phyloP scores from a whole-genome alignment of 1,284 basidiomycete genomes.

The Pseudomicrostroma phylloplanum region DNA sequence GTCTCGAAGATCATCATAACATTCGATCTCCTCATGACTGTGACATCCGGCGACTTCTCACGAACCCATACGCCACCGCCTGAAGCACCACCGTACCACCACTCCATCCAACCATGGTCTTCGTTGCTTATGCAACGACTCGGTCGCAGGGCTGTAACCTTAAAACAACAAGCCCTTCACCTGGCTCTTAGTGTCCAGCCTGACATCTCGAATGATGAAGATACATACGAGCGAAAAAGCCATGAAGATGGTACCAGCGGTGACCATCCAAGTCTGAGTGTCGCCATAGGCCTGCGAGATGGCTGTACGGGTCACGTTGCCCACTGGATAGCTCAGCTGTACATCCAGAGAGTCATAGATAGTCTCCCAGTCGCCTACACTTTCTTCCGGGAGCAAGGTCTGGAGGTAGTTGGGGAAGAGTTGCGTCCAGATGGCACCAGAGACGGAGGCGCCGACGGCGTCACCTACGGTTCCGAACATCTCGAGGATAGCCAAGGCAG shows the following conservation, averaged over 20 bases:
- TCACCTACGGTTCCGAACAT: background rate
- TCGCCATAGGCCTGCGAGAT: conserved; percentile 42
- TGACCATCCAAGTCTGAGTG: conserved; percentile 46
- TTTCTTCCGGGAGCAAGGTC: conserved; percentile 5
- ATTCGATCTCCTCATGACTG: too few species aligned
- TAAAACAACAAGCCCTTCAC: conserved; percentile 48
- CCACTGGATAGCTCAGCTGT: conserved; percentile 40
- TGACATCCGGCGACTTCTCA: too few species aligned
- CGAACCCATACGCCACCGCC: too few species aligned
- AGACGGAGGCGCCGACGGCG: background rate
- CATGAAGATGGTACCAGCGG: conserved; percentile 44
- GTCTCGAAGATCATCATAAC: too few species aligned
- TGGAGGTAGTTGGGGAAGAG: background rate
- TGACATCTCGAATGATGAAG: conserved; percentile 44
- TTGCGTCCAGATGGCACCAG: conserved; percentile 6
- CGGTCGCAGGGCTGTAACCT: too few species aligned
- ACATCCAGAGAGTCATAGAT: conserved; percentile 42
- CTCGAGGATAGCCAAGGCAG: background rate
- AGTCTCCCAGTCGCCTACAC: conserved; percentile 18
- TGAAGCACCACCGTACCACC: too few species aligned
- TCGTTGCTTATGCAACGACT: too few species aligned
- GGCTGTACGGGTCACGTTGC: conserved; percentile 32
- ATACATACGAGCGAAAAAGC: conserved; percentile 29
- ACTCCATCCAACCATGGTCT: too few species aligned
- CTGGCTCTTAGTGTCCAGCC: conserved; percentile 41